These are phyloP conservation scores for Ustilago esculenta DNA, from an alignment of 1,284 basidiomycete genomes.

Conservation along the genomic window DNA sequence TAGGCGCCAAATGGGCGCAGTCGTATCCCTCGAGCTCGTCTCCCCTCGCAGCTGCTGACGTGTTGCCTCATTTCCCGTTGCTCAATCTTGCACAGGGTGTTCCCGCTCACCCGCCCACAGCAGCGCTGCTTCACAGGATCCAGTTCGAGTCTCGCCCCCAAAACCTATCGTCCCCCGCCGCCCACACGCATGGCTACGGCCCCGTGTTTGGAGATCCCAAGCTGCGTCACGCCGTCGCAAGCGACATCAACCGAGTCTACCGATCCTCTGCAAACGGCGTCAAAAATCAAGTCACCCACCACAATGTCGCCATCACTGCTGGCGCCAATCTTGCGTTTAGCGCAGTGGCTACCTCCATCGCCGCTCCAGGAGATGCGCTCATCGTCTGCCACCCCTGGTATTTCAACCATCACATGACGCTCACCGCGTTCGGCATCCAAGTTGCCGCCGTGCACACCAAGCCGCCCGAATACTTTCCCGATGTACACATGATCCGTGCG, in stretches of 20 bases:
- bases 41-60: conserved; percentile 22
- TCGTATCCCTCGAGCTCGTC: conserved; percentile 31
- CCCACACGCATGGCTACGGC: conserved; percentile 73
- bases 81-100: conserved; percentile 61
- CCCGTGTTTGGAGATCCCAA: conserved; percentile 75
- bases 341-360: conserved; percentile 75
- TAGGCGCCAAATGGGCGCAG: conserved; percentile 45
- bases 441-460: conserved; percentile 75
- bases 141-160: conserved; percentile 24
- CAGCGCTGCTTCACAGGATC: conserved; percentile 36
- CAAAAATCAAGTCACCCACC: conserved; percentile 64
- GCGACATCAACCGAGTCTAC: conserved; percentile 77
- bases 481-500: conserved; percentile 70
- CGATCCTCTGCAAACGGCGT: conserved; percentile 68
- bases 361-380: conserved; percentile 77
- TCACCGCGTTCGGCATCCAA: conserved; percentile 69
- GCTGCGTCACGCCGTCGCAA: conserved; percentile 73
- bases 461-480: conserved; percentile 73
- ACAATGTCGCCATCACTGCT: conserved; percentile 70
- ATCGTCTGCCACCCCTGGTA: conserved; percentile 80
- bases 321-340: conserved; percentile 80
- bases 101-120: conserved; percentile 49
- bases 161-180: conserved; percentile 20
- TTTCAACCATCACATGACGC: conserved; percentile 72
- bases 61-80: conserved; percentile 25